Base-by-base conservation (phyloP, 106 monocot species). In the Dendrobium catenatum region DNA sequence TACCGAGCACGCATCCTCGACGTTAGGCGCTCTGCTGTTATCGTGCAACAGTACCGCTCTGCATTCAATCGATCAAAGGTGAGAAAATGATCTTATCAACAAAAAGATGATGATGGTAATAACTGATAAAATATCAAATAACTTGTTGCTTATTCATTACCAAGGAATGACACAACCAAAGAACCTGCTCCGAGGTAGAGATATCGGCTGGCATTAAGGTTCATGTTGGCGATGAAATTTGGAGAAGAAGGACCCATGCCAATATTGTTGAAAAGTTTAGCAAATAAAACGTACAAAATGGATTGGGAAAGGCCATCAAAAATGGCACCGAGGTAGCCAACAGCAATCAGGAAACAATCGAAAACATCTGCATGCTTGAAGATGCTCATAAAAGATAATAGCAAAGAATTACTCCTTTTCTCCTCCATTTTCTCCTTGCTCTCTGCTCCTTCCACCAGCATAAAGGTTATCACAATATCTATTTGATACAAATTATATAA, bases 301-400 rank as follows among this genome's bases (percentile, higher is more conserved):
- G 92, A 84, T 4, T 58, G 79, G 27, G 80, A 78, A 1, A 92
- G 15, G 33, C 92, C 92, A 29, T 85, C 84, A 22, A 81, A 85
- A 9, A 82, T 29, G 31, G 92, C 83, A 18, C 88, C 89, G 40
- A 86, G 5, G n/a, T 82, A 42, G 0, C 92, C 89, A 4, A 88
- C 55, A 19, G 79, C 78, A 89, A 89, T 92, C 16, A 92, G 70
- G 79, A 67, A 72, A 48, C 16, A 47, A 76, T 92, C 92, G 3
- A 51, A 11, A n/a, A 68, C 42, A 44, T 92, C 92, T 1, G 87
- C 89, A 24, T 86, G 84, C 84, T 80, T 86, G 64, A 92, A 89
- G 31, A 89, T 10, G 4, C 4, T 48, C 47, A 19, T 5, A 9
- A 51, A 3, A 3, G 51, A 51, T 13, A 13, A 15, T 3, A 51